Base-by-base conservation (phyloP, 495 filamentous ascomycete genomes). In the Aspergillus egyptiacus region DNA sequence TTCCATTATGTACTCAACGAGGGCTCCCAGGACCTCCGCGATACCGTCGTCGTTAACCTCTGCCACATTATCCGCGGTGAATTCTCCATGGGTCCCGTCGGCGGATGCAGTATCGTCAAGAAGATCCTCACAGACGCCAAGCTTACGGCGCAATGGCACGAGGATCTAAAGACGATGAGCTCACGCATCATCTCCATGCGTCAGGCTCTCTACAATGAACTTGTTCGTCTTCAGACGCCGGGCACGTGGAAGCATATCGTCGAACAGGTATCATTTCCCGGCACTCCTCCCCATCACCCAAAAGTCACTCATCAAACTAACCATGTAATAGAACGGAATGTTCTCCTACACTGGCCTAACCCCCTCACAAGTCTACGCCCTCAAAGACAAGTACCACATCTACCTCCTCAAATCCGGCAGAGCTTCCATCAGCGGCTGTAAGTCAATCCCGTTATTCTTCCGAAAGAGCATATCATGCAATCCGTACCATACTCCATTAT, bases 301-400 rank as follows among this genome's bases (percentile, higher is more conserved):
- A 31, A 36, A 17, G 6, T 15, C n/a, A n/a, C n/a, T 15, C 9
- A n/a, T n/a, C n/a, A 33, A 13, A 23, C 57, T 36, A 55, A 53
- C 27, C 38, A 35, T 42, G 27, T 25, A 43, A n/a, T 42, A 77
- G 71, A 75, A 68, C 43, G 74, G 74, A 25, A 77, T 77, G 74
- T 77, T 77, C 54, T 74, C 70, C 33, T 74, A 74, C 60, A 76
- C 73, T 17, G 72, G 72, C 33, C 59, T 75, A 2, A 70, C 67
- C 33, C 64, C 65, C 22, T 62, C 66, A 31, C 72, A 75, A 61
- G 68, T 73, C 46, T 58, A 68, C 44, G 61, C 60, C 20, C 58
- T 73, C 51, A 72, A 71, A 60, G 70, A 73, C 27, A 70, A 67
- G 50, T 75, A 69, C 61, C 71, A 75, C 62, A 59, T 75, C 51